These are phyloP conservation scores for Phytophthora pini DNA, from an alignment of 352 stramenopile species.

Conservation along the genomic window DNA sequence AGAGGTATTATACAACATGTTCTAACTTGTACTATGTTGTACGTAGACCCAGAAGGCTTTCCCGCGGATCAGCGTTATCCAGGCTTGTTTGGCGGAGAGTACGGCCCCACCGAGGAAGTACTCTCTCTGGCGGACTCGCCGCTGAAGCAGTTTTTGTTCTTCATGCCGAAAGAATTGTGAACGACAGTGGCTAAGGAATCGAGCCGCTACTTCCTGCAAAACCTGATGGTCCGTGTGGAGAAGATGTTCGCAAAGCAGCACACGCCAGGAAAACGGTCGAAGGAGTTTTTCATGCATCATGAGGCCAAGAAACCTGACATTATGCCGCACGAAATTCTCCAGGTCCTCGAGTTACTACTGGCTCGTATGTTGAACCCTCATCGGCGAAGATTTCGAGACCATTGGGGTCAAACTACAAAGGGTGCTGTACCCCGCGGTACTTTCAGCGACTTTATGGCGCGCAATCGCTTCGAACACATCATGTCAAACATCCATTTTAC, in stretches of 20 bases:
- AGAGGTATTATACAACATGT: slow-evolving; percentile 5
- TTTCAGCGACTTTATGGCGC: slow-evolving; percentile 14
- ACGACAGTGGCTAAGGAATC: background rate
- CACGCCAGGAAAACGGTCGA: background rate
- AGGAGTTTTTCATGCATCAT: slow-evolving; percentile 1
- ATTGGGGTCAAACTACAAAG: background rate
- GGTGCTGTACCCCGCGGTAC: slow-evolving; percentile 12
- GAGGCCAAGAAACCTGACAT: slow-evolving; percentile 10
- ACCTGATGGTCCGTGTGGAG: background rate
- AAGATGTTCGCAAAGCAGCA: slow-evolving; percentile 14
- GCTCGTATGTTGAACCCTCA: slow-evolving; percentile 15
- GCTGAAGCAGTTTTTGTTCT: slow-evolving; percentile 9
- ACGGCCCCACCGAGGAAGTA: slow-evolving; percentile 5
- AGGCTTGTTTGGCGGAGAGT: background rate
- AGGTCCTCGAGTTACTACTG: slow-evolving; percentile 2
- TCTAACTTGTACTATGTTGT: slow-evolving; percentile 6
- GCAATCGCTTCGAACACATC: slow-evolving; percentile 15
- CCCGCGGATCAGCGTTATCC: background rate
- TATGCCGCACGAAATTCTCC: slow-evolving; percentile 3
- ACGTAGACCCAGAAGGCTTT: slow-evolving; percentile 3
- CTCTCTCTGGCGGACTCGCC: slow-evolving; percentile 1
- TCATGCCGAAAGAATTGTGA: slow-evolving; percentile 14
- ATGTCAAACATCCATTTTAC: slow-evolving; percentile 22
- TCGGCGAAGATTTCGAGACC: slow-evolving; percentile 2
- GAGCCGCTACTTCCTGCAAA: slow-evolving; percentile 4